phyloP scores from a whole-genome alignment of 371 early-diverging fungal species.

The Apophysomyces variabilis region DNA sequence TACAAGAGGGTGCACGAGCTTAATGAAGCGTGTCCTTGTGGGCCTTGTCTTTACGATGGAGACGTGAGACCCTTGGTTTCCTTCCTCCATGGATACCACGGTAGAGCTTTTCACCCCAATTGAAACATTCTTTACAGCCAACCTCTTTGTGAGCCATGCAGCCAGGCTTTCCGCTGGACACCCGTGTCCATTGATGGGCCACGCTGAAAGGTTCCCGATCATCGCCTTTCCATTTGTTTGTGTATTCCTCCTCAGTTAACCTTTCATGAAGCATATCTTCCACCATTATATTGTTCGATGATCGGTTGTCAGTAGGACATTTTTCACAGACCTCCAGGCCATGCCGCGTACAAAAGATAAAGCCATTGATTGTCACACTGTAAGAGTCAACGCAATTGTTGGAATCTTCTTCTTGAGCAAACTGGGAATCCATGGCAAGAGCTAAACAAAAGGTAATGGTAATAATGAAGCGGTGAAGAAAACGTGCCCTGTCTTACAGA shows the following conservation, averaged over 20 bases:
- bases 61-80: conserved; percentile 37
- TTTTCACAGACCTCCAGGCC: conserved; percentile 48
- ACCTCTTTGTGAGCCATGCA: conserved; percentile 48
- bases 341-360: conserved; percentile 46
- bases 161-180: conserved; percentile 49
- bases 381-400: conserved; percentile 45
- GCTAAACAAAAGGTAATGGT: conserved; percentile 16
- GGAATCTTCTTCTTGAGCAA: conserved; percentile 32
- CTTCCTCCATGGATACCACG: conserved; percentile 39
- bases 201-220: conserved; percentile 48
- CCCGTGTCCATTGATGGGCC: conserved; percentile 45
- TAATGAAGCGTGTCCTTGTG: conserved; percentile 11
- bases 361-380: conserved; percentile 42
- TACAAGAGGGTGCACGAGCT: background rate
- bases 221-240: conserved; percentile 54
- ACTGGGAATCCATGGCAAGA: conserved; percentile 16
- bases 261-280: conserved; percentile 48
- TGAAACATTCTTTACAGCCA: conserved; percentile 50
- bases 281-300: conserved; percentile 43
- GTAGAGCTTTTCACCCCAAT: conserved; percentile 49
- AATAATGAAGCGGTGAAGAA: background rate
- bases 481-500: background rate
- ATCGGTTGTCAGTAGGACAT: conserved; percentile 53
- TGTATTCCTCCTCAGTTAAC: conserved; percentile 39
- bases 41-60: conserved; percentile 21